phyloP scores from a whole-genome alignment of 2,329 filamentous ascomycete genomes.

The Ophiosphaerella korrae region DNA sequence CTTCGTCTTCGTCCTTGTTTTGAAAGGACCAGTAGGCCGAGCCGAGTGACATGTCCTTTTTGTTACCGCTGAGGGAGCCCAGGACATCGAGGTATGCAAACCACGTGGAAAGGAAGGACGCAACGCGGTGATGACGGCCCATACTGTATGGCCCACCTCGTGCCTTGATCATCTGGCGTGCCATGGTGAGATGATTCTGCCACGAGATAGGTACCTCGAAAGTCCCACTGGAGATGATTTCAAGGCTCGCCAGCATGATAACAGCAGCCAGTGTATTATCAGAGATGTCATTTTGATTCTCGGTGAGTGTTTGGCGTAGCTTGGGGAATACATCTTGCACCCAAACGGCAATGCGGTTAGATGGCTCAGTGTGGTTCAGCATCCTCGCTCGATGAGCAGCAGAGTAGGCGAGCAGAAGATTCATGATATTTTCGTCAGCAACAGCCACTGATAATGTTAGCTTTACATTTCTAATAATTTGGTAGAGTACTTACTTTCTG shows the following conservation, averaged over 20 bases:
- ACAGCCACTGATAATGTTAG: conserved; percentile 62
- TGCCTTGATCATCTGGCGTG: conserved; percentile 74
- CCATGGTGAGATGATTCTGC: conserved; percentile 78
- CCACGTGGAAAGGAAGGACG: conserved; percentile 80
- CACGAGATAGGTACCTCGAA: conserved; percentile 82
- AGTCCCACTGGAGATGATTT: conserved; percentile 80
- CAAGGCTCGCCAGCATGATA: conserved; percentile 82
- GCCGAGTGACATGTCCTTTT: conserved; percentile 50
- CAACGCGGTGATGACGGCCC: conserved; percentile 57
- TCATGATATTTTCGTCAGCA: conserved; percentile 72
- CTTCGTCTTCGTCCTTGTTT: conserved; percentile 62
- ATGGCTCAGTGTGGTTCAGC: conserved; percentile 73
- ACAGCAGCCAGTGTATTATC: conserved; percentile 78
- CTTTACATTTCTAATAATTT: background rate
- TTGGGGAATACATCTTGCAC: conserved; percentile 79
- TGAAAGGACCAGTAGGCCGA: conserved; percentile 49
- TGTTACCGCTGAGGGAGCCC: conserved; percentile 69
- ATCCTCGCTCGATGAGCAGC: conserved; percentile 82
- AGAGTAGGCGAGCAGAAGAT: conserved; percentile 79
- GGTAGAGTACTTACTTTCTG: conserved; percentile 58
- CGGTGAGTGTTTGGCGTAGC: conserved; percentile 68
- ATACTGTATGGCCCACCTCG: conserved; percentile 65
- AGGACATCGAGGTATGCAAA: conserved; percentile 83
- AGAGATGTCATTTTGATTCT: conserved; percentile 59
- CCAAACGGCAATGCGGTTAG: conserved; percentile 78